Evolutionary conservation across 352 stramenopile species (phyloP), one percentile per base, ranked within the genome.

Genomic region (Phytophthora nicotianae): DNA sequence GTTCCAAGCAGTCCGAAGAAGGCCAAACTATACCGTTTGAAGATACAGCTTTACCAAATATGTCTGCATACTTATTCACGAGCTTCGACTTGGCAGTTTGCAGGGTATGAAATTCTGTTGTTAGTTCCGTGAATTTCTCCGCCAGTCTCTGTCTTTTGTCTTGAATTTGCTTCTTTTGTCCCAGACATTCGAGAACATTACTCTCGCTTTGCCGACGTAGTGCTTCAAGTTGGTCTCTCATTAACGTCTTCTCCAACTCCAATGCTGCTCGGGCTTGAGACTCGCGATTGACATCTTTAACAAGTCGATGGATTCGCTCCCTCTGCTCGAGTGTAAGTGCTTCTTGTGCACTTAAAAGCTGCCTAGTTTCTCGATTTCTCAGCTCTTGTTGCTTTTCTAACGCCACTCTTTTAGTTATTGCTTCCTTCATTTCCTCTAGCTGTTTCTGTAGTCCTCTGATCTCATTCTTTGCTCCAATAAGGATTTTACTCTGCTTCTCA

Each of bases 51-150:
- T n/a, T 50, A 13, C 26, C 27, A 26, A 64, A 82, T 8, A 66
- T 33, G 3, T 83, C 72, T 0, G 67, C 50, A 29, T 86, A 79
- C 19, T 66, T 72, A 0, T 24, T 14, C 10, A 88, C 46, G 11
- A 91, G 62, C 48, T 74, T 83, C 1, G 74, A 72, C 37, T 80
- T 88, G 7, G 77, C 81, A 16, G 40, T 70, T 19, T 81, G 79
- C 24, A 80, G 68, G 3, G 58, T 70, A 1, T 56, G 45, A 19
- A 72, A 77, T 19, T 93, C 85, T 5, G 41, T 62, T 29, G 74
- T 70, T 6, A 90, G 55, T 13, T 75, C 56, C 17, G 66, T 67
- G 6, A 74, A 61, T 33, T 73, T 74, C 3, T 77, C 64, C 1
- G 47, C 50, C 26, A 80, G 24, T 6, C 35, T 24, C 33, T 76